Base-by-base conservation (phyloP, 1,139 yeast species). In the Yamadazyma sp. region DNA sequence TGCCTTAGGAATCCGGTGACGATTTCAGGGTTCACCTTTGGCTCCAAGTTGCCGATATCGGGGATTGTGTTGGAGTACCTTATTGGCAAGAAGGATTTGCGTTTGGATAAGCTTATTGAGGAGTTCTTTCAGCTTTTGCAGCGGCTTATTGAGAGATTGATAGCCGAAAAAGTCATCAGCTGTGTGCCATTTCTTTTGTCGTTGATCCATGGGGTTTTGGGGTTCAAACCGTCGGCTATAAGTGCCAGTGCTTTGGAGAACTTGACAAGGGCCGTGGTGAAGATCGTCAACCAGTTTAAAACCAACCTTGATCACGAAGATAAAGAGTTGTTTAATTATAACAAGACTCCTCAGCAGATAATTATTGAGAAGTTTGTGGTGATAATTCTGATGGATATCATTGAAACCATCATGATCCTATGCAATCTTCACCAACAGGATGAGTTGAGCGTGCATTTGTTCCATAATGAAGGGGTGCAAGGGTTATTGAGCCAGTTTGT, bases 201-300 rank as follows among this genome's bases (percentile, higher is more conserved):
- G 1, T 51, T 82, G 27, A 60, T 82, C 33, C 74, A 77, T 45
- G 77, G 78, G 38, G 53, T 80, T 1, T 57, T 81, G 10, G 67
- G 61, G 31, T 82, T 78, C 53, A 67, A 82, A 44, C 80, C 84
- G 0, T 70, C 75, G 35, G 87, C 87, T 0, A 65, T 80, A 6
- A 61, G 61, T 26, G 52, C 57, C 21, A 41, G 54, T 3, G 59
- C 77, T 39, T 48, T 62, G 37, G 22, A 44, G 12, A 31, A 37
- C 3, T 41, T 67, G 27, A 42, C 62, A 6, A 42, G 37, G 10
- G 41, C 42, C 22, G 41, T 61, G n/a, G 48, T 57, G 13, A 37
- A 37, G 2, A 45, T 67, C 2, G 50, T 62, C 8, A 29, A 36
- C 9, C 35, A 31, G n/a, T 42, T 34, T 25, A 32, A 36, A 8